These are phyloP conservation scores for Rhodotorula sp. DNA, from an alignment of 1,284 basidiomycete species.

Conservation along the genomic window DNA sequence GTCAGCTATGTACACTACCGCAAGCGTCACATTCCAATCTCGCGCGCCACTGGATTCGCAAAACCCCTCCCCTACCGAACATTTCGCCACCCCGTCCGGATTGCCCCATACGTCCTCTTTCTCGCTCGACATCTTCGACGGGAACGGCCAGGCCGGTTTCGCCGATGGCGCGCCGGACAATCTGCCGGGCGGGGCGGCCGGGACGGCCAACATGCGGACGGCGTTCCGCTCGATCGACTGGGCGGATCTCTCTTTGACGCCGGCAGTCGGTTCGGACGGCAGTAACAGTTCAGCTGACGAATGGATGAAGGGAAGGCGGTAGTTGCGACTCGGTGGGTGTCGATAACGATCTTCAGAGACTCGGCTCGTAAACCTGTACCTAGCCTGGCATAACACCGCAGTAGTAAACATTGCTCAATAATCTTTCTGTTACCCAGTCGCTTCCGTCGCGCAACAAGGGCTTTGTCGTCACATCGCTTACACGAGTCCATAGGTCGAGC, in stretches of 20 bases:
- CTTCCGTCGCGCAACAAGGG: no score
- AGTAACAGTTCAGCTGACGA: slow-evolving; percentile 14
- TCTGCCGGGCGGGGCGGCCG: not conserved
- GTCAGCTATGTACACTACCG: not conserved
- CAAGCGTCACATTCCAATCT: not conserved
- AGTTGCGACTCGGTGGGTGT: no score
- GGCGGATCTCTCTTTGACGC: slow-evolving; percentile 26
- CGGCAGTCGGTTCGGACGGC: slow-evolving; percentile 16
- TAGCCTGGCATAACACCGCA: no score
- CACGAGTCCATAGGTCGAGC: no score
- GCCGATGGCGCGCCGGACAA: slow-evolving; percentile 19
- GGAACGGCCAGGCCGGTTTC: slow-evolving; percentile 4
- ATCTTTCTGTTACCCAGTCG: no score
- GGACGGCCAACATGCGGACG: slow-evolving; percentile 10
- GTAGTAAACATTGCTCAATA: no score
- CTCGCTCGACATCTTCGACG: not conserved
- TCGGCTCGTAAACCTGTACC: no score
- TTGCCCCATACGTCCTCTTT: not conserved
- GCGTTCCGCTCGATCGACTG: slow-evolving; percentile 30
- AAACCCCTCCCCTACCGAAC: no score
- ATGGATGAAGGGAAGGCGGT: slow-evolving; percentile 3
- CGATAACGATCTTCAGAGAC: no score
- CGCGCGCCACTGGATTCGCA: not conserved
- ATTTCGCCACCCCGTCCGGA: not conserved
- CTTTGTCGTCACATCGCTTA: no score